Conservation (phyloP, 2,329 filamentous ascomycete species). For the Fusarium oligoseptatum region DNA sequence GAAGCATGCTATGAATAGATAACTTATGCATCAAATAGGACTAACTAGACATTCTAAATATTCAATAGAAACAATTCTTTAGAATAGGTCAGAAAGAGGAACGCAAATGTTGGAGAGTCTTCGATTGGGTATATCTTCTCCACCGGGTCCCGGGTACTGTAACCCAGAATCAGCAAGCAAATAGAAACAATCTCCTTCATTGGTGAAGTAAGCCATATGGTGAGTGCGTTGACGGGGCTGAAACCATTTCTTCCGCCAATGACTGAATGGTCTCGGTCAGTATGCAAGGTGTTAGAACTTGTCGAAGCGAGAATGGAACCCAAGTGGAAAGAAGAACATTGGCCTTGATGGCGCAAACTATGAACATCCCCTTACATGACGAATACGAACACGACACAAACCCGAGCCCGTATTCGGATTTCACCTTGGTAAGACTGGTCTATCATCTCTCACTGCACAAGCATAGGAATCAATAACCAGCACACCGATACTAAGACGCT, state of each 20-base stretch:
- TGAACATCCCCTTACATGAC: too few species aligned
- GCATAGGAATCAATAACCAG: background rate
- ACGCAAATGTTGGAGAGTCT: background rate
- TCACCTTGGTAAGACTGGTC: background rate
- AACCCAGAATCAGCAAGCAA: background rate
- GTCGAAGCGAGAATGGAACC: background rate
- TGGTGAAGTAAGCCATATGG: background rate
- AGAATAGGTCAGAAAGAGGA: background rate
- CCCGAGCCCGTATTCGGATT: conserved; percentile 15
- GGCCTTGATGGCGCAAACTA: too few species aligned
- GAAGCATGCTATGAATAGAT: background rate
- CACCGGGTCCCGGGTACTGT: too few species aligned
- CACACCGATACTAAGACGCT: background rate
- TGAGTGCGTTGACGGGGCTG: background rate
- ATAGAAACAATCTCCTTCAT: background rate
- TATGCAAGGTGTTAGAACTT: background rate
- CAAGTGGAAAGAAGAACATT: background rate
- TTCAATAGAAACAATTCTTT: background rate
- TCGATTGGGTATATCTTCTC: background rate
- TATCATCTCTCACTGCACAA: background rate
- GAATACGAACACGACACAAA: background rate
- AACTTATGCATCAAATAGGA: background rate
- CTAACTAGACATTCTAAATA: background rate
- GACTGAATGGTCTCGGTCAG: background rate
- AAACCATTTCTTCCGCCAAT: background rate